Percentiles rank a stretch among this genome's conserved stretches.
phyloP scores from a whole-genome alignment of 257 asterid species.

The Solanum peruvianum region DNA sequence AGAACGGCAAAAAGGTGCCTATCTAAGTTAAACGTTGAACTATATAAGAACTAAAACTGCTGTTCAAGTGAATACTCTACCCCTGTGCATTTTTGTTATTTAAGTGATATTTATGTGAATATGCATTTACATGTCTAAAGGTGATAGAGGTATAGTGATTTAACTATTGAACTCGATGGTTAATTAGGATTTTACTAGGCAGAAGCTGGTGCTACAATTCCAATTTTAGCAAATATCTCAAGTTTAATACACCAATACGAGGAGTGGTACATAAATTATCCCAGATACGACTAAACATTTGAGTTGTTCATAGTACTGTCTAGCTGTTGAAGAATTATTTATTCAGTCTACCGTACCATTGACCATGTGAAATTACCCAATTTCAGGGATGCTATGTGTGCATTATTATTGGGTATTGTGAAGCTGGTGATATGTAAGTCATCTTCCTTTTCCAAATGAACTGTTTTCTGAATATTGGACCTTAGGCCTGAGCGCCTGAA shows the following conservation, averaged over 20 bases:
- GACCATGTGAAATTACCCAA: not conserved
- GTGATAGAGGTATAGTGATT: not conserved
- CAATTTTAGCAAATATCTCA: not conserved
- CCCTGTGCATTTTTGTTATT: not conserved
- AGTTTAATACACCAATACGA: not conserved
- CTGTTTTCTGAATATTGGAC: not conserved
- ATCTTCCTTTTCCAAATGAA: not conserved
- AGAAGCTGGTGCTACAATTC: not conserved
- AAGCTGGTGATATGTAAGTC: conserved; percentile 99
- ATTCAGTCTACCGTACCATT: not conserved
- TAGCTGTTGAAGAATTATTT: not conserved
- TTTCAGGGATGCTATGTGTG: conserved; percentile 97
- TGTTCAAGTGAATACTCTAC: not conserved
- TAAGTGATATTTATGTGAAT: not conserved
- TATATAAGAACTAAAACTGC: not conserved
- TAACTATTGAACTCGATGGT: not conserved
- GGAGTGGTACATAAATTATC: not conserved
- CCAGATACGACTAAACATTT: not conserved
- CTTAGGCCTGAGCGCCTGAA: not conserved
- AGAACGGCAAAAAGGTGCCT: not conserved
- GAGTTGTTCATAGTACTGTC: not conserved
- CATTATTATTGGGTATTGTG: conserved; percentile 95
- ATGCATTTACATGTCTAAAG: not conserved
- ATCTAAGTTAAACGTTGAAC: not conserved
- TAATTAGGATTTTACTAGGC: not conserved